Base-by-base conservation (phyloP, 2,329 filamentous ascomycete species). In the Lecanicillium sp. region DNA sequence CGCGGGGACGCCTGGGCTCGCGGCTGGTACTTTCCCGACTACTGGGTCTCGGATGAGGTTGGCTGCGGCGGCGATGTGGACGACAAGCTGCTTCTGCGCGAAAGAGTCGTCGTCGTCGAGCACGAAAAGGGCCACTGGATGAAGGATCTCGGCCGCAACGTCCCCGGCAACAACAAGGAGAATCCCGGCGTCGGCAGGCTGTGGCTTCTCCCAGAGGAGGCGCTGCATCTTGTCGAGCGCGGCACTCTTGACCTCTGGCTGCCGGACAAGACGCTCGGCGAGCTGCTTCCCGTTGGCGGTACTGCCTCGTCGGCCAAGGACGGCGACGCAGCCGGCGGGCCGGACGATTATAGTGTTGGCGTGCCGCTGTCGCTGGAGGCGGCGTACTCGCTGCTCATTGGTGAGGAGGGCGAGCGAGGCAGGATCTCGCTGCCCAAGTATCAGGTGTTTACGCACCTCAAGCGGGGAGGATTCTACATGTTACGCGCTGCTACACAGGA, bases 121-220 rank as follows among this genome's bases (percentile, higher is more conserved):
- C 79, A 79, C 30, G 73, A 79, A n/a, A 81, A 74, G 44, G 85
- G 87, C 1, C 72, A 74, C n/a, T 72, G 80, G 56, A 82, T 84
- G 57, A 77, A 79, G 52, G 82, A 78, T n/a, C 81, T 90, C 57
- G 92, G 92, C 0, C 77, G 79, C 40, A 75, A 69, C 8, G 59
- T 74, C 4, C 64, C 77, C 2, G 69, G 69, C n/a, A 29, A 29
- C 29, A 66, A 71, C 29, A 72, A 70, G 45, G 75, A 79, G 41
- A 59, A 62, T 37, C 62, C 70, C 0, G 74, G 72, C 3, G 71
- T 71, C 44, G 74, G 80, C 20, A 78, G 74, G 45, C 65, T 89
- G 29, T 96, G 89, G 89, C 57, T 98, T 36, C 60, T 95, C 29
- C 90, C 90, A 0, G 92, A 98, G 56, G 92, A 98, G 61, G 86